Base-by-base conservation (phyloP, 2,329 filamentous ascomycete genomes). In the Endocalyx cinctus region DNA sequence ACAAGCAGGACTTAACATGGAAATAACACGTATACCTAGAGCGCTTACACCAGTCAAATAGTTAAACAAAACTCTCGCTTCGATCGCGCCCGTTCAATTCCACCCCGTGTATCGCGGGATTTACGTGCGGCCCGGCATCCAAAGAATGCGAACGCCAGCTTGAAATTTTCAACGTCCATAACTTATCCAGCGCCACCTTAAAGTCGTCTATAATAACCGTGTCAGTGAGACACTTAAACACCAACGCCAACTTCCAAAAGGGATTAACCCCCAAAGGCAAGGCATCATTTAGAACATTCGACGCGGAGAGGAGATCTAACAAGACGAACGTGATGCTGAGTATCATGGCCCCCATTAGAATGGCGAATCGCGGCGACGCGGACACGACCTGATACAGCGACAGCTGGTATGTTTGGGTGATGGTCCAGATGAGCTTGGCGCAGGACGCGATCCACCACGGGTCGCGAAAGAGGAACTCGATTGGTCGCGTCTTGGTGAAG, bases 381-480 rank as follows among this genome's bases (percentile, higher is more conserved):
- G 65, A 62, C 31, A 82, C 60, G 15, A 83, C 68, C 38, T 82
- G 74, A 27, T 66, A 48, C 19, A 76, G 55, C 3, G 66, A 66
- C 41, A 82, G 72, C 29, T 76, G 70, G 54, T 83, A 83, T 27
- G 74, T 68, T 17, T 63, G 67, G 38, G 75, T 77, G 51, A 82
- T 80, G 28, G 77, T 77, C 62, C 70, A 80, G 51, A 82, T 73
- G 4, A 84, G 61, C 15, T 66, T 74, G 39, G 69, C 46, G 2
- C 70, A 72, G 0, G 77, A 79, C 43, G 79, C 77, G 13, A 83
- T 69, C 79, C 79, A 83, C 79, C 79, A 83, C 0, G 79, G 79
- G 42, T 83, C 79, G 8, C 77, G 67, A 46, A 75, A 78, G 1
- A 32, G n/a, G 11, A 15, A 6, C 51, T 82, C 78, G 31, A 71